These are phyloP conservation scores for Amphicarpaea edgeworthii DNA, from an alignment of 306 rosid genomes.

Conservation along the genomic window DNA sequence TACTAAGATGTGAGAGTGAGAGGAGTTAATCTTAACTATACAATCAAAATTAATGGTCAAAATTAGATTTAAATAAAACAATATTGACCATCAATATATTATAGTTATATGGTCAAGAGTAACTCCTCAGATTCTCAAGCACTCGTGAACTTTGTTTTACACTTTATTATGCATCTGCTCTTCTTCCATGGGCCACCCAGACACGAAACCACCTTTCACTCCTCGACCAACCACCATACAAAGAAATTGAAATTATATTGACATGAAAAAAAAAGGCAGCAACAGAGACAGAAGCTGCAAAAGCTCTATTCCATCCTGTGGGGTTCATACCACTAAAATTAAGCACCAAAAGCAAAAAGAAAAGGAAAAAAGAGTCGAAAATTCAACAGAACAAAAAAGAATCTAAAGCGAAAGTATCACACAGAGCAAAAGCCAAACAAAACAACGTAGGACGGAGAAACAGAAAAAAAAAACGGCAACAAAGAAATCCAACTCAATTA, in stretches of 20 bases:
- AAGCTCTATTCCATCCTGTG: background rate
- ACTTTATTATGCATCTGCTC: background rate
- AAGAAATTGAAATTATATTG: background rate
- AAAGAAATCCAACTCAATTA: conserved; percentile 34
- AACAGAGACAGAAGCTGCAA: conserved; percentile 9
- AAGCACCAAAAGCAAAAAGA: conserved; percentile 31
- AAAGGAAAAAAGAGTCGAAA: background rate
- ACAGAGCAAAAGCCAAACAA: background rate
- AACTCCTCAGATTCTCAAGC: background rate
- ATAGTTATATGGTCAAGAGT: background rate
- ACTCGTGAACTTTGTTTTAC: background rate
- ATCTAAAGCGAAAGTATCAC: background rate
- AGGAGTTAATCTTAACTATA: background rate
- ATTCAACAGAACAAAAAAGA: background rate
- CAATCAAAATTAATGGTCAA: background rate
- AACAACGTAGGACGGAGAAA: background rate
- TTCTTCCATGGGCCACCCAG: background rate
- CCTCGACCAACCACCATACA: background rate
- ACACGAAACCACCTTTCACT: background rate
- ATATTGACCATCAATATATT: background rate
- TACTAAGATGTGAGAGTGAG: background rate
- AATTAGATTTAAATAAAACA: conserved; percentile 1
- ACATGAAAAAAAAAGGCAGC: background rate
- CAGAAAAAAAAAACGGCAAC: background rate
- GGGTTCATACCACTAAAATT: conserved; percentile 16